Evolutionary conservation across 768 basidiomycete genomes (phyloP).

Genomic region (Lentinula detonsa): DNA sequence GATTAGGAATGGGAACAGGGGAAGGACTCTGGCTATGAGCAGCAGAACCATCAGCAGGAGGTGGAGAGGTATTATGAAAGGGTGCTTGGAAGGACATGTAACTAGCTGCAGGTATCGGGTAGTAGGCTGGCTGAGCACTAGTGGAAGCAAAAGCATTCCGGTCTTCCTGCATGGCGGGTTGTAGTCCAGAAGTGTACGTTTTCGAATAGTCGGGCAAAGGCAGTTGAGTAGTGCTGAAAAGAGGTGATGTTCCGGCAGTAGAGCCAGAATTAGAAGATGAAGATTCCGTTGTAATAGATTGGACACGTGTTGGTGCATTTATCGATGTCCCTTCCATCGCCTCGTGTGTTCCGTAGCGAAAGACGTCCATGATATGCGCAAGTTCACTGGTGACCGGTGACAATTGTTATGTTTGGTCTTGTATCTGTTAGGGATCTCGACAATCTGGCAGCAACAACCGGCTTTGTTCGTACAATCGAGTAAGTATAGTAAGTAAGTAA

Average conservation of each 20-base stretch:
- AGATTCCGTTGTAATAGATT: neutral
- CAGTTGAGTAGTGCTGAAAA: neutral
- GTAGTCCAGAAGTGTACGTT: neutral
- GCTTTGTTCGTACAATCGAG: no score
- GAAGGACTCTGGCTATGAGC: neutral
- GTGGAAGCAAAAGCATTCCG: slow-evolving; percentile 1
- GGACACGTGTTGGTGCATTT: neutral
- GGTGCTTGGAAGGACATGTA: slow-evolving; percentile 4
- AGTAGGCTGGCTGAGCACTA: neutral
- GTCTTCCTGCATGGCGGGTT: neutral
- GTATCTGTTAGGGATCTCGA: no score
- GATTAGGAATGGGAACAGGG: neutral
- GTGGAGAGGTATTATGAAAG: neutral
- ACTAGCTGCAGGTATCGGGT: neutral
- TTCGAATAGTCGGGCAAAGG: neutral
- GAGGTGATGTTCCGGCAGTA: neutral
- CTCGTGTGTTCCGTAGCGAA: neutral
- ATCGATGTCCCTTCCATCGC: neutral
- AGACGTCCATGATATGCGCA: neutral
- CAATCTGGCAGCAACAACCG: no score
- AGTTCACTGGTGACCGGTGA: no score
- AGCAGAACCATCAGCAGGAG: neutral
- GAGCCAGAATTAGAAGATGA: neutral
- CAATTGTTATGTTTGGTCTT: no score
- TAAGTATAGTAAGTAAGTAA: no score